Percentiles rank a stretch among this genome's conserved stretches.
phyloP scores from a whole-genome alignment of 2,329 filamentous ascomycete genomes.

The Chalaropsis ovoidea region DNA sequence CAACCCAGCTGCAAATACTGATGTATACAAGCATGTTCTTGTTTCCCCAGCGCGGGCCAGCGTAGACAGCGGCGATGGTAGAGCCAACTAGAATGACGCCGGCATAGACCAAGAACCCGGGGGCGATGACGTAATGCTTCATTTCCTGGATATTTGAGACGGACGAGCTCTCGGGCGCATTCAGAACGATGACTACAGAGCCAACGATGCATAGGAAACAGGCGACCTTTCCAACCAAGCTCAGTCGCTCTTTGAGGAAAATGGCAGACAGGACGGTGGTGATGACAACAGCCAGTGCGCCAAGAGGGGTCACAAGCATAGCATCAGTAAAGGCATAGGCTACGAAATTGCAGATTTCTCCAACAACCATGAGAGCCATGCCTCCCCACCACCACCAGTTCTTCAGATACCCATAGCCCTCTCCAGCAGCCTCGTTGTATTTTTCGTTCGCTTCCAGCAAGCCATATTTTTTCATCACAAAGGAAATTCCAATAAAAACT shows the following conservation, averaged over 20 bases:
- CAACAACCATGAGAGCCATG: conserved; percentile 94
- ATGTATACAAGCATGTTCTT: conserved; percentile 97
- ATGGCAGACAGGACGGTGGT: conserved; percentile 85
- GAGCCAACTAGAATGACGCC: conserved; percentile 72
- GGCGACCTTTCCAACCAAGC: conserved; percentile 89
- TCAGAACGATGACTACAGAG: conserved; percentile 86
- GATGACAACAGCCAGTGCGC: conserved; percentile 84
- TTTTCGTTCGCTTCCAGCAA: conserved; percentile 88
- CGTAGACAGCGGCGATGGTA: conserved; percentile 63
- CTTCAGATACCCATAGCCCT: conserved; percentile 95
- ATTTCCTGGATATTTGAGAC: conserved; percentile 85
- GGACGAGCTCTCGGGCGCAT: conserved; percentile 76
- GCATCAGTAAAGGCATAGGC: conserved; percentile 96
- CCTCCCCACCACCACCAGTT: conserved; percentile 91
- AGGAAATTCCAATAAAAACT: conserved; percentile 85
- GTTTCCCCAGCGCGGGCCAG: conserved; percentile 80
- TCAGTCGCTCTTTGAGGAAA: conserved; percentile 89
- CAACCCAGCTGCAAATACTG: conserved; percentile 89
- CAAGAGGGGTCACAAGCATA: conserved; percentile 85
- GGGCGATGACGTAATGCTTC: conserved; percentile 74
- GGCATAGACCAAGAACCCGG: conserved; percentile 75
- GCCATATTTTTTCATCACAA: conserved; percentile 90
- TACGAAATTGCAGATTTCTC: conserved; percentile 94
- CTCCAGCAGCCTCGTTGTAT: conserved; percentile 89
- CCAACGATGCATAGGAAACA: conserved; percentile 94